Conservation (phyloP, 495 filamentous ascomycete genomes). For the Tuber microsphaerosporum region DNA sequence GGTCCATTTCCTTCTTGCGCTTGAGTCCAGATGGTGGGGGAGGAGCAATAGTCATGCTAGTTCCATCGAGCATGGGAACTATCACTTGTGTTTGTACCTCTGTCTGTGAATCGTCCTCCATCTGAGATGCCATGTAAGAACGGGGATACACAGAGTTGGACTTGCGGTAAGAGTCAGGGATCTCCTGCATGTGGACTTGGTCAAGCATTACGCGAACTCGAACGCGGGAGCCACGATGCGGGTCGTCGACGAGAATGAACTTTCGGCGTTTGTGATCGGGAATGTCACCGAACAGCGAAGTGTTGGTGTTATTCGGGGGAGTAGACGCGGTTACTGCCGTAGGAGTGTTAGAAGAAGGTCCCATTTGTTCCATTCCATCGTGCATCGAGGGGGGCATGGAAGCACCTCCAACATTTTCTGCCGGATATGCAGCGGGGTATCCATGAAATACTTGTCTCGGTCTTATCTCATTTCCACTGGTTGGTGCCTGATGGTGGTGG, state of each 20-base stretch:
- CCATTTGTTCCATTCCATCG: conserved; percentile 55
- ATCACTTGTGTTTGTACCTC: conserved; percentile 52
- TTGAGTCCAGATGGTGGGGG: conserved; percentile 61
- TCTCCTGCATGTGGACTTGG: conserved; percentile 80
- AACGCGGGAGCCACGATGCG: conserved; percentile 65
- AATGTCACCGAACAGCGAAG: conserved; percentile 72
- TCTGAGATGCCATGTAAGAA: conserved; percentile 67
- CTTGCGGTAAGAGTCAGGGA: conserved; percentile 87
- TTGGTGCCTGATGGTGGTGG: conserved; percentile 45
- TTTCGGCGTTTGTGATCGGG: conserved; percentile 85
- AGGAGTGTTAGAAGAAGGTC: conserved; percentile 41
- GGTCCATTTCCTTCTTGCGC: conserved; percentile 67
- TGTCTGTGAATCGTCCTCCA: conserved; percentile 55
- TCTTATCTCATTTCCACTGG: conserved; percentile 56
- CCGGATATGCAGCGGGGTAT: conserved; percentile 58
- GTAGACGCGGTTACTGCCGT: conserved; percentile 42
- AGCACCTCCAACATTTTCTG: conserved; percentile 50
- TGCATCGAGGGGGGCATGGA: conserved; percentile 68
- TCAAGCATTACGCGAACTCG: conserved; percentile 84
- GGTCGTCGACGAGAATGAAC: conserved; percentile 91
- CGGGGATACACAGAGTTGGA: conserved; percentile 81
- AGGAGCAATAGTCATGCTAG: conserved; percentile 61
- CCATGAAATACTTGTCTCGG: conserved; percentile 71
- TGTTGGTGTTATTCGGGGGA: conserved; percentile 44
- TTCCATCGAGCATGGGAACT: conserved; percentile 66